Conservation (phyloP, 306 rosid genomes). For the Pachyrhizus erosus region DNA sequence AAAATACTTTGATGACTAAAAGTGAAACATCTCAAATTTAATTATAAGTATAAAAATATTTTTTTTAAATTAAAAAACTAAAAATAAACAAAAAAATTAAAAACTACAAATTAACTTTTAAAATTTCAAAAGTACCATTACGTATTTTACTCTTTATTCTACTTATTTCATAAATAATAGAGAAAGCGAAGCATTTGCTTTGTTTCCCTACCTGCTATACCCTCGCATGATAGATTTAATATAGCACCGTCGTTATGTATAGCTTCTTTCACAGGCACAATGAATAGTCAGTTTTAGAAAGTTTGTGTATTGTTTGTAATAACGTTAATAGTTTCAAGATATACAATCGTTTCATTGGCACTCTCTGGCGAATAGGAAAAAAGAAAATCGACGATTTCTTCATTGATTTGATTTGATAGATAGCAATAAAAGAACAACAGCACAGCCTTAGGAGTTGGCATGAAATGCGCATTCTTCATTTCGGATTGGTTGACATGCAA, state of each 20-base stretch:
- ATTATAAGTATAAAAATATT: too few species aligned
- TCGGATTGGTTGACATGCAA: slow-evolving; percentile 40
- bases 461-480: slow-evolving; percentile 39
- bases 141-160: too few species aligned
- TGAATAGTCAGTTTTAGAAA: slow-evolving; percentile 3
- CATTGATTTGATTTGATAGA: slow-evolving; percentile 39
- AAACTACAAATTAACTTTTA: too few species aligned
- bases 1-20: too few species aligned
- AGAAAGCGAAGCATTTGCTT: slow-evolving; percentile 30
- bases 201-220: slow-evolving; percentile 8
- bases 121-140: too few species aligned
- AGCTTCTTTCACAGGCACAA: slow-evolving; percentile 3
- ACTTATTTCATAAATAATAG: background rate
- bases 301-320: slow-evolving; percentile 19
- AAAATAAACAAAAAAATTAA: too few species aligned
- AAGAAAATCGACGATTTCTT: slow-evolving; percentile 20
- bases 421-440: slow-evolving; percentile 30
- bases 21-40: too few species aligned
- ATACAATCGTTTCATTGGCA: background rate
- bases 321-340: slow-evolving; percentile 3
- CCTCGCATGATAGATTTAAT: background rate
- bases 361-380: background rate
- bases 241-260: background rate
- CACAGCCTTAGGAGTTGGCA: slow-evolving; percentile 34
- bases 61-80: too few species aligned